phyloP scores from a whole-genome alignment of 352 stramenopile genomes.

The Thalassiosira livingstoniorum region DNA sequence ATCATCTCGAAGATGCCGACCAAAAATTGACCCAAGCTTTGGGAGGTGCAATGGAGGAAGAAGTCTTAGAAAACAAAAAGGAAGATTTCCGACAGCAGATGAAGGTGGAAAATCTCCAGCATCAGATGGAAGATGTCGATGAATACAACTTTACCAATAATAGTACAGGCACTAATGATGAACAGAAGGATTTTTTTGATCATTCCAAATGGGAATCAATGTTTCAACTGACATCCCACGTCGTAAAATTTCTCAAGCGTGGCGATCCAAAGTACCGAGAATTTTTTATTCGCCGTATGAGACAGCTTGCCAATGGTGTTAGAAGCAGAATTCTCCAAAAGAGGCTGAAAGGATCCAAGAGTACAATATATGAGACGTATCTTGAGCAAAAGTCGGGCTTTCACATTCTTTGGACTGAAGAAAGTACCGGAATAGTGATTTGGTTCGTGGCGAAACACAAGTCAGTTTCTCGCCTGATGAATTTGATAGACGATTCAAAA shows the following conservation, averaged over 20 bases:
- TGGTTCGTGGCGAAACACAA: conserved; percentile 23
- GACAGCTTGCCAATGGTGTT: conserved; percentile 62
- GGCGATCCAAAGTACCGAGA: conserved; percentile 58
- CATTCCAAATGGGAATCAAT: not conserved
- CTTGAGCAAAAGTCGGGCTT: conserved; percentile 63
- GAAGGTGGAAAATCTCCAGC: not conserved
- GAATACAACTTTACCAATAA: too few relatives aligned
- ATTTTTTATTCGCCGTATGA: conserved; percentile 63
- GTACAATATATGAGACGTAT: conserved; percentile 61
- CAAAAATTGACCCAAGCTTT: not conserved
- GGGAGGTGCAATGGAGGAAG: not conserved
- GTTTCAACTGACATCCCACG: conserved; percentile 52
- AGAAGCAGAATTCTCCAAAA: conserved; percentile 56
- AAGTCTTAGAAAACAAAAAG: not conserved
- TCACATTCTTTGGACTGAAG: conserved; percentile 61
- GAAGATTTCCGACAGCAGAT: not conserved
- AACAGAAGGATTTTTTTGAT: not conserved
- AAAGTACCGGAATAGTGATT: conserved; percentile 11
- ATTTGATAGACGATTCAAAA: conserved; percentile 74
- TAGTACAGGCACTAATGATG: too few relatives aligned
- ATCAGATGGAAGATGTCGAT: not conserved
- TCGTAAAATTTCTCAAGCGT: conserved; percentile 67
- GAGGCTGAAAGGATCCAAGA: conserved; percentile 40
- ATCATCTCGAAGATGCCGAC: not conserved
- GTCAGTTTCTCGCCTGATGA: conserved; percentile 59